A percentile compares a stretch with the other conserved stretches of the same genome.
phyloP scores from a whole-genome alignment of 176 grass and related monocot genomes.

The Carex littledalei region DNA sequence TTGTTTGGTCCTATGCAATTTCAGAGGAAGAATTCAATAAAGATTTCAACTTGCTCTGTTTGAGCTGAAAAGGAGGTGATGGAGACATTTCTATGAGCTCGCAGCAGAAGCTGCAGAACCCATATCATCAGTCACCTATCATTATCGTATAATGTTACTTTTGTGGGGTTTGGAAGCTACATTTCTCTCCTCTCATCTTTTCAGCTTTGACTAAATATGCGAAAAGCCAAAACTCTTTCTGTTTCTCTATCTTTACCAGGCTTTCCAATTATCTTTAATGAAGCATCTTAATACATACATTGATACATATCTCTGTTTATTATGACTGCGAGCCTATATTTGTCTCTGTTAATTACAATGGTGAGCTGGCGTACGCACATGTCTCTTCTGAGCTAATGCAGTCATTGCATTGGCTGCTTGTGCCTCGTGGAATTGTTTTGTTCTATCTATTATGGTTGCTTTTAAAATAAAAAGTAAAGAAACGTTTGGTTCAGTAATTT shows the following conservation, averaged over 20 bases:
- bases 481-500: neutral
- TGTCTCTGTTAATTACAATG: neutral
- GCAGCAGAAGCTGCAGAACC: neutral
- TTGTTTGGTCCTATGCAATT: neutral
- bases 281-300: neutral
- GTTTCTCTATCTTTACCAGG: neutral
- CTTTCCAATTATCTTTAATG: neutral
- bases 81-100: slow-evolving; percentile 15
- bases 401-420: neutral
- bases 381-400: slow-evolving; percentile 6
- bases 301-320: neutral
- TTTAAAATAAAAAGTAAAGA: neutral
- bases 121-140: neutral
- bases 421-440: neutral
- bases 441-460: neutral
- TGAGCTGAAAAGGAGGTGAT: slow-evolving; percentile 16
- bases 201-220: neutral
- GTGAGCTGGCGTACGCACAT: slow-evolving; percentile 1
- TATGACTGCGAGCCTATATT: neutral
- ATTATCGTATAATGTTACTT: neutral
- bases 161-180: neutral
- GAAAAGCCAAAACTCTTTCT: neutral
- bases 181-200: neutral
- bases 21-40: slow-evolving; percentile 5
- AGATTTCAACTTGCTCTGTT: neutral